Base-by-base conservation (phyloP, 257 asterid species). In the Ilex asprella region DNA sequence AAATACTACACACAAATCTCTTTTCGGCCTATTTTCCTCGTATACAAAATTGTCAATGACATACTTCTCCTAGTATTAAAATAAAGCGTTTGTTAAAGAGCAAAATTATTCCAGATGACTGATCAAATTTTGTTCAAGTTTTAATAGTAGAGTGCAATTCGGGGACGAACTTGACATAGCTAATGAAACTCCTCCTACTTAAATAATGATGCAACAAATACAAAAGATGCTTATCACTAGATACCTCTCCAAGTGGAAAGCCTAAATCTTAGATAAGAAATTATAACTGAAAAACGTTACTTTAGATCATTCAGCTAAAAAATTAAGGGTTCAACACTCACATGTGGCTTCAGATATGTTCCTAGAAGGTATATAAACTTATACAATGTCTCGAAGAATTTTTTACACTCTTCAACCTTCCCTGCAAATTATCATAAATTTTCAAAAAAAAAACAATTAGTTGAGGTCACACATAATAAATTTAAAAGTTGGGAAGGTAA, bases 321-420 rank as follows among this genome's bases (percentile, higher is more conserved):
- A 30, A 30, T 43, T 31, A 14, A 58, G 58, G 58, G 72, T 31
- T 61, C 41, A 47, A 56, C 55, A 82, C 99, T 85, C 79, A 93
- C 99, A 53, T 93, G 81, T 60, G 99, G 97, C 87, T 87, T 93
- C 68, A 89, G 83, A 82, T 93, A 93, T 53, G 99, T 93, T 74
- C 94, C 94, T 74, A 93, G 61, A 59, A 93, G 84, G 71, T 93
- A 93, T 67, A 93, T 89, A 62, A 89, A 89, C 75, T 87, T 93
- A 82, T 93, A 87, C 67, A 93, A 61, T 64, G 88, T 85, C 76
- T 67, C 74, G 55, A 89, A 84, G 67, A 83, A 85, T 58, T 58
- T 70, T 66, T 85, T 85, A 80, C 97, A 93, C 59, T 87, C 91
- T 72, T 85, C 90, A 71, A 75, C 46, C 70, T 82, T 86, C 67